Evolutionary conservation across 176 grass and related monocot species (phyloP).

Genomic region (Ensete glaucum): DNA sequence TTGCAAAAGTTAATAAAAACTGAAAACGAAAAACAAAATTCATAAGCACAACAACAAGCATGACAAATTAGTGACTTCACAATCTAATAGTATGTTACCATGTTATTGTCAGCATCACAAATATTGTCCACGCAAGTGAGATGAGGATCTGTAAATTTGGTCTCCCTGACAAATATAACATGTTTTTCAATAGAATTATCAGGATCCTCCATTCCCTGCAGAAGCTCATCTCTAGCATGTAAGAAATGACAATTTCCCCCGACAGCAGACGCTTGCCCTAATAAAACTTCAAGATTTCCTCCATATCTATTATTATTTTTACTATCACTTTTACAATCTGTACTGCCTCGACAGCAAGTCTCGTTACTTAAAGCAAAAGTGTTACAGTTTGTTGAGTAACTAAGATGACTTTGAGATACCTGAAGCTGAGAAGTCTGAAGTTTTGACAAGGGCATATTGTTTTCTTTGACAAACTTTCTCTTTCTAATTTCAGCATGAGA

Average conservation of each 20-base stretch:
- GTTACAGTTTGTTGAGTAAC: neutral
- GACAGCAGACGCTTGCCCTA: constrained; percentile 12
- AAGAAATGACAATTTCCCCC: constrained; percentile 22
- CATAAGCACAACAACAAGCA: neutral
- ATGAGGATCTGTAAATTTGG: constrained; percentile 12
- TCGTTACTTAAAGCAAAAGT: neutral
- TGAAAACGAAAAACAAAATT: neutral
- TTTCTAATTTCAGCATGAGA: constrained; percentile 6
- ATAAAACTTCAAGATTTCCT: constrained; percentile 16
- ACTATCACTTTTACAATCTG: neutral
- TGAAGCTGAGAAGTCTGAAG: neutral
- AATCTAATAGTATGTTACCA: constrained; percentile 6
- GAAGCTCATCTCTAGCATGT: neutral
- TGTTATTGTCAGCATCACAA: constrained; percentile 21
- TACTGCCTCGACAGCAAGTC: neutral
- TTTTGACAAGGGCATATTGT: neutral
- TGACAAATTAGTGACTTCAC: neutral
- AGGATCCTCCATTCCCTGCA: neutral
- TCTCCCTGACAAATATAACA: constrained; percentile 19
- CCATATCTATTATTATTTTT: neutral
- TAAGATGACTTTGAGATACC: constrained; percentile 3
- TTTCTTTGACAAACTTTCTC: neutral
- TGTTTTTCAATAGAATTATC: constrained; percentile 24
- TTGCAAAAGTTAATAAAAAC: neutral
- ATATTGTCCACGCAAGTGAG: constrained; percentile 20